Evolutionary conservation across 2,329 filamentous ascomycete species (phyloP).

Genomic region (Nemania sp.): DNA sequence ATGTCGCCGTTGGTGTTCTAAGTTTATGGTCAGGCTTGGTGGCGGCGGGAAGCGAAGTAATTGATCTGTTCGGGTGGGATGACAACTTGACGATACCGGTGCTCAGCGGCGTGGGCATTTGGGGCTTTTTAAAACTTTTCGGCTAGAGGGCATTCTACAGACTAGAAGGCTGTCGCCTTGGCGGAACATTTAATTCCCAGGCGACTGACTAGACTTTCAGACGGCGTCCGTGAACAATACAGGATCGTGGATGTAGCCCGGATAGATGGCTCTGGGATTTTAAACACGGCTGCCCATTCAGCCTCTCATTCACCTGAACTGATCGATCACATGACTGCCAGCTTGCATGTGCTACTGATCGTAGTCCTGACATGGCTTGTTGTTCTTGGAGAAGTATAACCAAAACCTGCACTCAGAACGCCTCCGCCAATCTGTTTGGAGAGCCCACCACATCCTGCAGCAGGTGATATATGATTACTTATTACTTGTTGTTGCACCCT

Average conservation of each 20-base stretch:
- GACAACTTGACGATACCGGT: constrained; percentile 97
- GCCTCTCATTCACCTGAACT: too few relatives aligned
- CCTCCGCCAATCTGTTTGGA: constrained; percentile 2
- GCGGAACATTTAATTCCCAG: constrained; percentile 12
- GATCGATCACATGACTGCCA: constrained; percentile 18
- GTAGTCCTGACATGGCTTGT: constrained; percentile 9
- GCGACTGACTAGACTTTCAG: constrained; percentile 4
- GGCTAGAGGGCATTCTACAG: constrained; percentile 48
- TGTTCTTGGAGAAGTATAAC: constrained; percentile 6
- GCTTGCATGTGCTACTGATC: constrained; percentile 5
- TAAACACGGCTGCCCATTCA: constrained; percentile 24
- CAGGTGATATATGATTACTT: constrained; percentile 7
- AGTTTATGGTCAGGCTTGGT: constrained; percentile 86
- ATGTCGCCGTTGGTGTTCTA: constrained; percentile 75
- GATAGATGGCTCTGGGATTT: constrained; percentile 18
- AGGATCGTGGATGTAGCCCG: constrained; percentile 8
- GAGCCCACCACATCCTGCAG: constrained; percentile 2
- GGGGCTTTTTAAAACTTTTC: constrained; percentile 89
- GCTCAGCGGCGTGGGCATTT: constrained; percentile 84
- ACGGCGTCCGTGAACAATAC: neutral
- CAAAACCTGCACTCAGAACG: constrained; percentile 13
- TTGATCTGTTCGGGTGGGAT: constrained; percentile 92
- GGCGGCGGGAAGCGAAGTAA: constrained; percentile 84
- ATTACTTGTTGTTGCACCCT: constrained; percentile 13
- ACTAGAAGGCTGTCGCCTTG: constrained; percentile 21